Conservation (phyloP, 371 early-diverging fungal genomes). For the Globomyces sp. region DNA sequence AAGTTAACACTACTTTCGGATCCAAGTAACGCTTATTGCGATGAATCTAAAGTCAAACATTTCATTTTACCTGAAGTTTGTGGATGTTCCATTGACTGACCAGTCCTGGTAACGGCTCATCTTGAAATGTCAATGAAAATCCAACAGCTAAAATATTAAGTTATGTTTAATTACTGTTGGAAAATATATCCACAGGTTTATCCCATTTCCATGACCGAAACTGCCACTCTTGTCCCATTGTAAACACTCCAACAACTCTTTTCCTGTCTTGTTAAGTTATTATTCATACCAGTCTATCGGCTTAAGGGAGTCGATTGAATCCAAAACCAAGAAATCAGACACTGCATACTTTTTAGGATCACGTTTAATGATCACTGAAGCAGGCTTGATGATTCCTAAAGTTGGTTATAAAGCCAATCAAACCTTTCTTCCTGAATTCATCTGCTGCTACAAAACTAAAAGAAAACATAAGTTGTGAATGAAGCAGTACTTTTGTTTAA, state of each 20-base stretch:
- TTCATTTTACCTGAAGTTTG: constrained; percentile 58
- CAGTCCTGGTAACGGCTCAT: constrained; percentile 61
- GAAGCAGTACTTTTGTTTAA: constrained; percentile 59
- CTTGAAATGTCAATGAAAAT: constrained; percentile 74
- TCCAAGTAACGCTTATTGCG: constrained; percentile 18
- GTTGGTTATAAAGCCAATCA: too few species aligned
- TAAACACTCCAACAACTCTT: constrained; percentile 85
- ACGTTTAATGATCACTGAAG: constrained; percentile 55
- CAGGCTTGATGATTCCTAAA: constrained; percentile 58
- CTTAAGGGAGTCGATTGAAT: constrained; percentile 64
- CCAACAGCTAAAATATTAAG: constrained; percentile 56
- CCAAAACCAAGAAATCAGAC: constrained; percentile 61
- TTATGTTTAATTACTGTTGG: constrained; percentile 28
- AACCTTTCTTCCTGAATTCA: constrained; percentile 55
- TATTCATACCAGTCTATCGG: constrained; percentile 67
- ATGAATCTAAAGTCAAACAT: constrained; percentile 15
- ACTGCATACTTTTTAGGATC: constrained; percentile 37
- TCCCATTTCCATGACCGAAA: constrained; percentile 89
- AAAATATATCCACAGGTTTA: constrained; percentile 77
- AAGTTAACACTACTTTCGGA: constrained; percentile 8
- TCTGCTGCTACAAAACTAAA: constrained; percentile 64
- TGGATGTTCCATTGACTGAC: constrained; percentile 73
- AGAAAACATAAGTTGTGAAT: neutral
- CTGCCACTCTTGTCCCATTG: constrained; percentile 89
- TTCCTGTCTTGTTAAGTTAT: constrained; percentile 49